A percentile compares a stretch with the other conserved stretches of the same genome.
Evolutionary conservation across 768 basidiomycete genomes (phyloP).

Genomic region (Phylloporus scabripes): DNA sequence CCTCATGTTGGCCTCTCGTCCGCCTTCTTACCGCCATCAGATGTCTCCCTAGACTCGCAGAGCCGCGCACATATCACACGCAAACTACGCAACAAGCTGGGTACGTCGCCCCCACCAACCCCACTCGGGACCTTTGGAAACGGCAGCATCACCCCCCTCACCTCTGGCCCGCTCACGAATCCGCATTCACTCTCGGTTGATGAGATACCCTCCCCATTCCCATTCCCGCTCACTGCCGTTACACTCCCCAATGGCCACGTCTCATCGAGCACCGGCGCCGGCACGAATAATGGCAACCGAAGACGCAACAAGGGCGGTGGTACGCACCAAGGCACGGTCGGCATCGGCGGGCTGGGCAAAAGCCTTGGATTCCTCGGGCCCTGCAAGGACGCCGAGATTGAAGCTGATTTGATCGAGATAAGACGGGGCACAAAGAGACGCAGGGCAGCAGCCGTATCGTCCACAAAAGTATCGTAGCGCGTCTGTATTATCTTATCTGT

Average conservation of each 20-base stretch:
- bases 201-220: conserved; percentile 82
- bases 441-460: conserved; percentile 29
- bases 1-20: conserved; percentile 1
- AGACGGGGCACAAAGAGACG: conserved; percentile 64
- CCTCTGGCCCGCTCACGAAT: conserved; percentile 66
- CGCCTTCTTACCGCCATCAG: conserved; percentile 32
- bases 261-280: conserved; percentile 33
- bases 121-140: conserved; percentile 42
- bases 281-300: conserved; percentile 34
- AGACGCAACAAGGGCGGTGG: conserved; percentile 51
- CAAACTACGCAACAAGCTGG: conserved; percentile 76
- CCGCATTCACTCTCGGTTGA: conserved; percentile 84
- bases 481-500: conserved; percentile 27
- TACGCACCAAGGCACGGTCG: conserved; percentile 49
- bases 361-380: conserved; percentile 51
- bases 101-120: conserved; percentile 74
- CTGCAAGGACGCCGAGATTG: conserved; percentile 66
- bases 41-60: conserved; percentile 69
- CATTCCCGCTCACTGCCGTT: conserved; percentile 60
- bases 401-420: conserved; percentile 73
- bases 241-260: conserved; percentile 35
- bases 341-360: conserved; percentile 67
- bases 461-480: conserved; percentile 26
- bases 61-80: conserved; percentile 77
- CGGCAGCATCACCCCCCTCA: conserved; percentile 49